Evolutionary conservation across 805 yeast species (phyloP).

Genomic region (Lipomyces starkeyi): DNA sequence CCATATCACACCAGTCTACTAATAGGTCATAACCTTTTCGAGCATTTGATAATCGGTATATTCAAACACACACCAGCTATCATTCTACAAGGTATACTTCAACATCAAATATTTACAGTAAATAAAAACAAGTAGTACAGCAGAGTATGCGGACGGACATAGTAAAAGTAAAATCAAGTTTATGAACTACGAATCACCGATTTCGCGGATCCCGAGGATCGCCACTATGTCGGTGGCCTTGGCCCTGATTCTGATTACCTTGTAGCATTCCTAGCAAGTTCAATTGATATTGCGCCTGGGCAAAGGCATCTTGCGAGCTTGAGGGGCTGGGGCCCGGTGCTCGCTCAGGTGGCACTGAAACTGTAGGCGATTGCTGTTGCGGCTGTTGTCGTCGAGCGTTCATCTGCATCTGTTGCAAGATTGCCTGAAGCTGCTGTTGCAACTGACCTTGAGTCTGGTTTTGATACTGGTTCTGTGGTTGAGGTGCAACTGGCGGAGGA

Average conservation of each 20-base stretch:
- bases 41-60: background rate
- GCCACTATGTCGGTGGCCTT: conserved; percentile 10
- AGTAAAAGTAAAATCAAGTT: background rate
- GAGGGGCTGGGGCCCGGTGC: conserved; percentile 7
- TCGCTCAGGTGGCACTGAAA: background rate
- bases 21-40: too few relatives aligned
- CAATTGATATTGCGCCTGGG: conserved; percentile 33
- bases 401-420: conserved; percentile 28
- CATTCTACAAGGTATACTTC: background rate
- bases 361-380: conserved; percentile 12
- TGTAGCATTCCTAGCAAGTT: conserved; percentile 28
- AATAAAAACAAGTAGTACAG: background rate
- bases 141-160: background rate
- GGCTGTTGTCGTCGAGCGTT: conserved; percentile 14
- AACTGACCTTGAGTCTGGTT: conserved; percentile 27
- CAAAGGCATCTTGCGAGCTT: conserved; percentile 19
- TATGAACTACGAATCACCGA: background rate
- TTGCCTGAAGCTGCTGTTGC: conserved; percentile 31
- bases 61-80: background rate
- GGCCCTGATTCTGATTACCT: conserved; percentile 14
- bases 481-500: conserved; percentile 19
- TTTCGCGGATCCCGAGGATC: conserved; percentile 10
- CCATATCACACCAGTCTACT: too few relatives aligned
- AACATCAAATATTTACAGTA: background rate
- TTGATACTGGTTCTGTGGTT: conserved; percentile 18